A percentile compares a stretch with the other conserved stretches of the same genome.
phyloP scores from a whole-genome alignment of 169 alveolate genomes.

The Cryptosporidium muris region DNA sequence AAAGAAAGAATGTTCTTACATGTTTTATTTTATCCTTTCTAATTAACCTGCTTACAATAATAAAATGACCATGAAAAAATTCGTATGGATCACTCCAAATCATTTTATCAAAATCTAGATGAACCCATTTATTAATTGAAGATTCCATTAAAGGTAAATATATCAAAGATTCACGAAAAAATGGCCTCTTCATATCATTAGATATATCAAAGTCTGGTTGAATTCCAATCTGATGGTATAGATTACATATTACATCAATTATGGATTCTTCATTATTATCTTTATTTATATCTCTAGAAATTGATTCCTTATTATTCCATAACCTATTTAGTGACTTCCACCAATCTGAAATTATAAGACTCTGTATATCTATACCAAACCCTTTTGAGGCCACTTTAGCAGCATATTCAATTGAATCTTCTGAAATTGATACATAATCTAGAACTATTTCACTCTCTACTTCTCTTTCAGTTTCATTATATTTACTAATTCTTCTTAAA shows the following conservation, averaged over 20 bases:
- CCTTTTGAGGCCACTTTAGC: conserved; percentile 33
- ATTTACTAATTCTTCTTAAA: conserved; percentile 6
- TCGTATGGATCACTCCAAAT: conserved; percentile 69
- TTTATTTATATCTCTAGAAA: not conserved
- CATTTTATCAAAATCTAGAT: conserved; percentile 36
- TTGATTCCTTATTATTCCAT: conserved; percentile 9
- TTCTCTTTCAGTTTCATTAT: not conserved
- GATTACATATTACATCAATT: conserved; percentile 26
- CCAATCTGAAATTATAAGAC: conserved; percentile 43
- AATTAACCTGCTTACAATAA: conserved; percentile 29
- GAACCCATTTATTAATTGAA: conserved; percentile 47
- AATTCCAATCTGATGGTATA: conserved; percentile 23
- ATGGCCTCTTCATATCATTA: conserved; percentile 12
- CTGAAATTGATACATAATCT: not conserved
- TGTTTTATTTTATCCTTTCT: conserved; percentile 5
- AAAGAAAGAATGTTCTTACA: conserved; percentile 37
- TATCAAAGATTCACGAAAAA: conserved; percentile 20
- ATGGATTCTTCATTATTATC: not conserved
- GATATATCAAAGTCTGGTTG: conserved; percentile 64
- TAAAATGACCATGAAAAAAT: conserved; percentile 52
- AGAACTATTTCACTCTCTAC: not conserved
- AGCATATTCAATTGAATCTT: conserved; percentile 3
- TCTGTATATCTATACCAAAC: conserved; percentile 35
- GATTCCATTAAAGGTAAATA: conserved; percentile 62
- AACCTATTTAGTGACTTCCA: conserved; percentile 20